Evolutionary conservation across 2,329 filamentous ascomycete genomes (phyloP), one percentile per base, ranked within the genome.

Genomic region (Fusarium floridanum): DNA sequence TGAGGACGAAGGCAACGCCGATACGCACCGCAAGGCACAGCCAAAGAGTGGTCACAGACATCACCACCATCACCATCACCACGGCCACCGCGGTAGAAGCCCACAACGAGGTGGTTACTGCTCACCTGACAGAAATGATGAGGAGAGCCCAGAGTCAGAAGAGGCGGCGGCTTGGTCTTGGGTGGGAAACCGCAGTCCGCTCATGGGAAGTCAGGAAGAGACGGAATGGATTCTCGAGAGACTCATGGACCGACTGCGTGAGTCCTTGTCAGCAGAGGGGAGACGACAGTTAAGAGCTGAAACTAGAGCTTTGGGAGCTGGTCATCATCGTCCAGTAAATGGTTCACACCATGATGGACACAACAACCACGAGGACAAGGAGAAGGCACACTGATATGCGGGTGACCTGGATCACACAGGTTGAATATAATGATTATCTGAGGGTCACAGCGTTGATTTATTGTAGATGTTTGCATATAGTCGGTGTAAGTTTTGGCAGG

Each of bases 221-320:
- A 88, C 90, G 16, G 90, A 94, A 79, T 95, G 93, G 93, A 90
- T 95, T 39, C 81, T 95, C 45, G 91, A 94, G 69, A 86, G 89
- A 69, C 81, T 95, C 61, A 88, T 88, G 70, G 85, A 85, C 61
- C 88, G 84, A 68, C 83, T 95, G 41, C 78, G 79, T 22, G 80
- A 83, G 71, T 81, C 78, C 7, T 66, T 83, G 12, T 72, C 78
- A 6, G 34, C 53, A 6, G 77, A 77, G 45, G 74, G 74, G 4
- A 74, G 61, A 45, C 67, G 66, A 6, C 66, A 78, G 43, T 16
- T 67, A 12, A 72, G 43, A 14, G 29, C 66, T 39, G 63, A 61
- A 43, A 53, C 55, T 10, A 70, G 65, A 29, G 65, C 66, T 9
- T 61, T 74, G 5, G 61, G 72, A 4, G 66, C 66, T 24, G 50